A percentile compares a stretch with the other conserved stretches of the same genome.
These are phyloP conservation scores for Neoarthrinium moseri DNA, from an alignment of 2,329 filamentous ascomycete species.

Conservation along the genomic window DNA sequence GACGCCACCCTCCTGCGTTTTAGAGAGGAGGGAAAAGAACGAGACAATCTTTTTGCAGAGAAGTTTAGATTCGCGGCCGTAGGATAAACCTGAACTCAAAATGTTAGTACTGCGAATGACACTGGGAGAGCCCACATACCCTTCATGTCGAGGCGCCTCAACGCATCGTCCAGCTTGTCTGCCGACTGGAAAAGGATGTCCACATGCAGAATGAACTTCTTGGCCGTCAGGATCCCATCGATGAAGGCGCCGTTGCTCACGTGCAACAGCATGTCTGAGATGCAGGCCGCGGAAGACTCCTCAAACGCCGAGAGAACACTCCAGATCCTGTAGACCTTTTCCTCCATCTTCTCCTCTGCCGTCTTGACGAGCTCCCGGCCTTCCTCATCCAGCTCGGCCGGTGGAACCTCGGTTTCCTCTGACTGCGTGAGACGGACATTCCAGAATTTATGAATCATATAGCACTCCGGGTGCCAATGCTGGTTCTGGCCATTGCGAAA, in stretches of 20 bases:
- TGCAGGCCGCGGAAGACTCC: slow-evolving; percentile 95
- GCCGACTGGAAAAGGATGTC: slow-evolving; percentile 89
- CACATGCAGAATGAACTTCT: slow-evolving; percentile 94
- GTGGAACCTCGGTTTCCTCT: slow-evolving; percentile 46
- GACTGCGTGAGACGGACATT: slow-evolving; percentile 81
- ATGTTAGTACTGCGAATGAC: slow-evolving; percentile 13
- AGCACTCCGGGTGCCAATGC: slow-evolving; percentile 99
- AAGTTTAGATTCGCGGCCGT: slow-evolving; percentile 93
- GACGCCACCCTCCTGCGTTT: slow-evolving; percentile 88
- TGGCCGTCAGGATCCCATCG: slow-evolving; percentile 90
- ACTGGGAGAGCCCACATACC: slow-evolving; percentile 47
- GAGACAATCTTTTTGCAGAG: slow-evolving; percentile 99
- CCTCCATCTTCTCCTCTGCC: slow-evolving; percentile 92
- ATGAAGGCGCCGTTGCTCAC: slow-evolving; percentile 97
- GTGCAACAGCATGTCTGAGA: slow-evolving; percentile 97
- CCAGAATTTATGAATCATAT: slow-evolving; percentile 99
- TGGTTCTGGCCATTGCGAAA: slow-evolving; percentile 97
- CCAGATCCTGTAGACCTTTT: slow-evolving; percentile 98
- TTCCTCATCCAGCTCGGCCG: slow-evolving; percentile 50
- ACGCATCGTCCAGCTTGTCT: slow-evolving; percentile 76
- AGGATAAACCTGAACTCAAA: slow-evolving; percentile 72
- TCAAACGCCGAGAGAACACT: slow-evolving; percentile 96
- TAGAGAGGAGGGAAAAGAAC: slow-evolving; percentile 93
- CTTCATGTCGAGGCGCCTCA: slow-evolving; percentile 70
- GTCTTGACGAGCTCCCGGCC: slow-evolving; percentile 74